phyloP scores from a whole-genome alignment of 257 asterid species.

The Marsdenia floribunda region DNA sequence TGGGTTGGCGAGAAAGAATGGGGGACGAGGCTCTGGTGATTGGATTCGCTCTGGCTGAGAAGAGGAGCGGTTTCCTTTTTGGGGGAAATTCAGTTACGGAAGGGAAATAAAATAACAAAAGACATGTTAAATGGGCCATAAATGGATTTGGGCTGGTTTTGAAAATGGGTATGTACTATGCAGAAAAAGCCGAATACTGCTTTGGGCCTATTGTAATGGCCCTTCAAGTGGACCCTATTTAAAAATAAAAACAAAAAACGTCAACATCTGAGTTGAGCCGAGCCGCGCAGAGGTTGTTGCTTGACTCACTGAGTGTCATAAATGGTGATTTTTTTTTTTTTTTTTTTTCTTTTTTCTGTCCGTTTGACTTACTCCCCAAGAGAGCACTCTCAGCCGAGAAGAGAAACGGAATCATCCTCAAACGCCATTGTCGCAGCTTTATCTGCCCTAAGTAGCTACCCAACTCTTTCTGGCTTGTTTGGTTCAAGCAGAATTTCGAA shows the following conservation, averaged over 20 bases:
- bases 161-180: too few species aligned
- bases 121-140: neutral
- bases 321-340: neutral
- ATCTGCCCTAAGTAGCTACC: neutral
- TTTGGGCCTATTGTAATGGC: neutral
- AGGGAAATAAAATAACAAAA: neutral
- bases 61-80: constrained; percentile 33
- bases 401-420: neutral
- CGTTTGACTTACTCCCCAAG: neutral
- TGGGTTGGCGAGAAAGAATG: constrained; percentile 2
- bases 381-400: neutral
- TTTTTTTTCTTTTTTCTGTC: too few species aligned
- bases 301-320: neutral
- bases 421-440: neutral
- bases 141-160: neutral
- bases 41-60: neutral
- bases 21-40: neutral
- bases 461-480: neutral
- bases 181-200: too few species aligned
- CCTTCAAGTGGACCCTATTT: neutral
- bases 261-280: neutral
- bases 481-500: neutral
- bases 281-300: too few species aligned
- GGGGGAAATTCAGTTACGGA: constrained; percentile 62
- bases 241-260: neutral